A percentile compares a stretch with the other conserved stretches of the same genome.
Evolutionary conservation across 2,329 filamentous ascomycete species (phyloP).

Genomic region (Pleoardoris graminearum): DNA sequence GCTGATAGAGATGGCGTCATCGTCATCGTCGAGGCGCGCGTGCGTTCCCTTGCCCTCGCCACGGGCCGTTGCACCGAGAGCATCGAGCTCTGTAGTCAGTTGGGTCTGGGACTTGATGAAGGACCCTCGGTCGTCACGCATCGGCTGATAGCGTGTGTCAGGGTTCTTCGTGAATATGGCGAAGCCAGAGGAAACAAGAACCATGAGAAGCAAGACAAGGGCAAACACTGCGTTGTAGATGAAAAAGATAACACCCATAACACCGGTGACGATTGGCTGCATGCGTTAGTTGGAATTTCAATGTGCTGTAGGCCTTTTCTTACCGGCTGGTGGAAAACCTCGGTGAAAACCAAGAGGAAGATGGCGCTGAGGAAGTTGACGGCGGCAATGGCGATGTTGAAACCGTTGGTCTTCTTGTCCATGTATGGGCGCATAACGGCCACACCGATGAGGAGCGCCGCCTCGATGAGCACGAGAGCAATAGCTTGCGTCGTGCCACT

Average conservation of each 20-base stretch:
- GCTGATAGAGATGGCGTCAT: slow-evolving; percentile 66
- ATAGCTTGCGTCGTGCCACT: slow-evolving; percentile 75
- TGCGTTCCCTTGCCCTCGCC: slow-evolving; percentile 65
- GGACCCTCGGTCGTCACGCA: slow-evolving; percentile 92
- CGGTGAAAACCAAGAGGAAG: slow-evolving; percentile 85
- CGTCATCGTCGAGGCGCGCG: slow-evolving; percentile 72
- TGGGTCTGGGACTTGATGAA: slow-evolving; percentile 97
- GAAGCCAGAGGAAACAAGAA: slow-evolving; percentile 75
- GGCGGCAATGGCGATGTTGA: slow-evolving; percentile 89
- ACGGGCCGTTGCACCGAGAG: slow-evolving; percentile 83
- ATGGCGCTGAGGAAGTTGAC: slow-evolving; percentile 91
- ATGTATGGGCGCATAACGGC: slow-evolving; percentile 90
- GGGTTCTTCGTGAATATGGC: slow-evolving; percentile 91
- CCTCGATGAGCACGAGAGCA: slow-evolving; percentile 81
- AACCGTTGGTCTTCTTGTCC: slow-evolving; percentile 97
- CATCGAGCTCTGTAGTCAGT: slow-evolving; percentile 86
- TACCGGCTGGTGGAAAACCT: slow-evolving; percentile 80
- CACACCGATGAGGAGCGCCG: slow-evolving; percentile 72
- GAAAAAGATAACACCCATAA: slow-evolving; percentile 89
- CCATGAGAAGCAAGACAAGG: slow-evolving; percentile 78
- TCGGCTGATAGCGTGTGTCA: slow-evolving; percentile 91
- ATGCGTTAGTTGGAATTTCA: slow-evolving; percentile 17
- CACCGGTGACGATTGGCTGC: slow-evolving; percentile 75
- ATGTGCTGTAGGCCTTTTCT: slow-evolving; percentile 34
- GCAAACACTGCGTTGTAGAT: slow-evolving; percentile 84